These are phyloP conservation scores for Gremmenia infestans DNA, from an alignment of 2,329 filamentous ascomycete species.

Conservation along the genomic window DNA sequence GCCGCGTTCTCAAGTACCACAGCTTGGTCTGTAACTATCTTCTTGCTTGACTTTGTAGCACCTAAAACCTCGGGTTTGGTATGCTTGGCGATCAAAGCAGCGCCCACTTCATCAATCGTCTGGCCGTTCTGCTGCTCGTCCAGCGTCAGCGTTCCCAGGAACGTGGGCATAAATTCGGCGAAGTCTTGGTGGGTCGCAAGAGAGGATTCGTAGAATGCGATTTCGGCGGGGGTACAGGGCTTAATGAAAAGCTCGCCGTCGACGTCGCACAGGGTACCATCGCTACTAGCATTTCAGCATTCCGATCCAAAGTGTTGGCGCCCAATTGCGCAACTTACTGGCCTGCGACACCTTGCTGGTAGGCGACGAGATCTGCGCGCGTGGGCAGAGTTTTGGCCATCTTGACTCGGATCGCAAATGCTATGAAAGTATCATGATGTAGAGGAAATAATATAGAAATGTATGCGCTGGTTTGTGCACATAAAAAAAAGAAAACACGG, in stretches of 20 bases:
- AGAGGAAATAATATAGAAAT: conserved; percentile 14
- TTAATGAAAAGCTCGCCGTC: conserved; percentile 89
- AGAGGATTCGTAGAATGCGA: conserved; percentile 80
- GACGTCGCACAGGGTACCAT: conserved; percentile 80
- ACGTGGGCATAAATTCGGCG: conserved; percentile 75
- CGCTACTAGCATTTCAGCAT: conserved; percentile 47
- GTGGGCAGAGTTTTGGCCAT: conserved; percentile 38
- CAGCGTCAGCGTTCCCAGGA: conserved; percentile 74
- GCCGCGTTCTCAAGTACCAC: conserved; percentile 84
- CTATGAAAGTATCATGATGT: conserved; percentile 32
- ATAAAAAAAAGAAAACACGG: conserved; percentile 4
- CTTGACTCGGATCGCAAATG: conserved; percentile 21
- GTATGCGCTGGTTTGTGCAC: conserved; percentile 9
- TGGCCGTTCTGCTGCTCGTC: conserved; percentile 46
- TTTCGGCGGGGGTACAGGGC: conserved; percentile 80
- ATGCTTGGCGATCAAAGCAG: conserved; percentile 27
- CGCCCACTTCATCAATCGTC: conserved; percentile 46
- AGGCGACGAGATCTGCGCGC: conserved; percentile 57
- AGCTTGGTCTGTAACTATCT: conserved; percentile 70
- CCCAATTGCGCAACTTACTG: conserved; percentile 56
- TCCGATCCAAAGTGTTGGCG: background rate
- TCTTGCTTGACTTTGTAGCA: conserved; percentile 23
- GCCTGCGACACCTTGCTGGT: conserved; percentile 73
- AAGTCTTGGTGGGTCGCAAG: conserved; percentile 64
- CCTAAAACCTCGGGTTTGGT: conserved; percentile 23